Evolutionary conservation across 768 basidiomycete species (phyloP), one percentile per base, ranked within the genome.

Genomic region (Pholiota microspora): DNA sequence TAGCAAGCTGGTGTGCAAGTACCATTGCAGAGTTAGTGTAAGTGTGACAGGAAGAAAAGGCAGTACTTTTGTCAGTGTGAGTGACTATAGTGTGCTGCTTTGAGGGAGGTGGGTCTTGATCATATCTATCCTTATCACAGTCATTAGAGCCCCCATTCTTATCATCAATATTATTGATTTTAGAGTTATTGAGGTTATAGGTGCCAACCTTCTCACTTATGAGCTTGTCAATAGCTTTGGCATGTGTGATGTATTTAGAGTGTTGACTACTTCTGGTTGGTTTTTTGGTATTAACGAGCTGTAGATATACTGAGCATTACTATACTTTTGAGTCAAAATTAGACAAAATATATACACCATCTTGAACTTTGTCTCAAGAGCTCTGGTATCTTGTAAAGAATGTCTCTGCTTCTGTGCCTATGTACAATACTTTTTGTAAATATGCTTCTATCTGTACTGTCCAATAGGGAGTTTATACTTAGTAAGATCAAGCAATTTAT

Each of bases 151-250:
- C 50, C 24, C 35, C 35, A 3, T 40, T 21, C 1, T 46, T 23
- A 13, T 34, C 25, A 13, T 57, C 31, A 8, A 23, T 36, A 35
- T 53, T 27, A 12, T 52, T 47, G 12, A 31, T 12, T 2, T 68
- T 60, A 2, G 53, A 46, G 49, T 70, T 64, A 24, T 62, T 53
- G 18, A 70, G 45, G n/a, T 64, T 52, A 0, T 58, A 28, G 7
- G 64, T 62, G 7, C 58, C 62, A 24, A 58, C 61, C n/a, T 52
- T 51, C 31, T 69, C 62, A 25, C 58, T 62, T 24, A 71, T 69
- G 2, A 61, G 49, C 7, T 58, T 29, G 15, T 70, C 64, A 42
- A 70, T 66, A 1, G 48, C 27, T 36, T 68, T 63, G 1, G 69
- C 69, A 15, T 44, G 57, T 3, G 56, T 56, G 10, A 70, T 52